A percentile compares a stretch with the other conserved stretches of the same genome.
These are phyloP conservation scores for Vicia sativa DNA, from an alignment of 306 rosid species.

Conservation along the genomic window DNA sequence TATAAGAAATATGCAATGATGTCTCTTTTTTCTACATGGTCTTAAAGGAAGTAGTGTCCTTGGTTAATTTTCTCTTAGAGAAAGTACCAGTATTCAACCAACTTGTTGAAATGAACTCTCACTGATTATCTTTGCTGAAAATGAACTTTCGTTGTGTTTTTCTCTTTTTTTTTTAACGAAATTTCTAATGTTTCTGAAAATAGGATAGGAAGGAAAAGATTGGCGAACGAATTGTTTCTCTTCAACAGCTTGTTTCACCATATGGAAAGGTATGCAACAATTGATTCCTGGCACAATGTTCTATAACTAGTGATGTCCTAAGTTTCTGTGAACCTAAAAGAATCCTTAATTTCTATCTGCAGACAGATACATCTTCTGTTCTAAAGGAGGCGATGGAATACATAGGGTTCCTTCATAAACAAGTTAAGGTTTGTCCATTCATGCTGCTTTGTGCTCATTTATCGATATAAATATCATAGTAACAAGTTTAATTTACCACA, in stretches of 20 bases:
- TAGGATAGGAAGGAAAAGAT: slow-evolving; percentile 95
- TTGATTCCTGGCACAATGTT: slow-evolving; percentile 19
- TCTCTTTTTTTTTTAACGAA: not conserved
- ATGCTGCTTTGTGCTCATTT: slow-evolving; percentile 30
- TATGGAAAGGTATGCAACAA: slow-evolving; percentile 75
- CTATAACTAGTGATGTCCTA: not conserved
- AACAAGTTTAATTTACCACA: slow-evolving; percentile 22
- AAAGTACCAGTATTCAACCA: not conserved
- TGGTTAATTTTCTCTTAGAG: no score
- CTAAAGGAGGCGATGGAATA: slow-evolving; percentile 90
- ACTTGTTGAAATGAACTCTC: slow-evolving; percentile 14
- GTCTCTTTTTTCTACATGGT: no score
- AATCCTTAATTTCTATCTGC: slow-evolving; percentile 47
- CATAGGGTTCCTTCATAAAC: slow-evolving; percentile 88
- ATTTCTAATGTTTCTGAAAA: slow-evolving; percentile 35
- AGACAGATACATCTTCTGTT: slow-evolving; percentile 99
- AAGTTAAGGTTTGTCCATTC: slow-evolving; percentile 87
- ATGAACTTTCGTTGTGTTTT: not conserved
- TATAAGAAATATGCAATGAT: no score
- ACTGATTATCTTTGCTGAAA: slow-evolving; percentile 14
- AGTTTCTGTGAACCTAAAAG: slow-evolving; percentile 24
- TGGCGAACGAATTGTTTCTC: slow-evolving; percentile 77
- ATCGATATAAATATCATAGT: slow-evolving; percentile 1
- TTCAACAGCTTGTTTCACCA: slow-evolving; percentile 98
- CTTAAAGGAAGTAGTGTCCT: no score